These are phyloP conservation scores for Quercus alba DNA, from an alignment of 306 rosid species.

Conservation along the genomic window DNA sequence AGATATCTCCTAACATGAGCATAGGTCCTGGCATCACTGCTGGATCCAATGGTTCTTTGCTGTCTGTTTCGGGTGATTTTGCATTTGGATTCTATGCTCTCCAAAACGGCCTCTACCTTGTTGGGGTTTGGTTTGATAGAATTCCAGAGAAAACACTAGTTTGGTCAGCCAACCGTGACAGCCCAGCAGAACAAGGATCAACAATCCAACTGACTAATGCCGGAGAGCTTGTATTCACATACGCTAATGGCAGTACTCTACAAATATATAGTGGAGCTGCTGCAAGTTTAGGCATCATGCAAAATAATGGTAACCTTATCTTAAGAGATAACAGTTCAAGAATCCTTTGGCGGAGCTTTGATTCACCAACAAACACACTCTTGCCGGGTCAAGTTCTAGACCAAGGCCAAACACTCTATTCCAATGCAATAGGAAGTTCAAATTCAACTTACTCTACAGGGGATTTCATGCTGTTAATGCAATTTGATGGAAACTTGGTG, in stretches of 20 bases:
- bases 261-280: too few species aligned
- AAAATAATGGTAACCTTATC: too few species aligned
- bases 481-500: slow-evolving; percentile 12
- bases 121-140: slow-evolving; percentile 23
- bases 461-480: slow-evolving; percentile 14
- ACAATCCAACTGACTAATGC: slow-evolving; percentile 9
- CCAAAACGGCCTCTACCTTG: slow-evolving; percentile 12
- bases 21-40: slow-evolving; percentile 27
- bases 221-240: background rate
- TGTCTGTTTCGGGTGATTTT: slow-evolving; percentile 21
- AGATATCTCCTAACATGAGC: slow-evolving; percentile 11
- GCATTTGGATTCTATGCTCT: slow-evolving; percentile 31
- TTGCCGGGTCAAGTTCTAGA: slow-evolving; percentile 15
- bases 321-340: background rate
- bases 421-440: slow-evolving; percentile 21
- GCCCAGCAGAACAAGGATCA: slow-evolving; percentile 17
- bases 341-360: slow-evolving; percentile 20
- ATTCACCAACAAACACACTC: slow-evolving; percentile 16
- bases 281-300: too few species aligned
- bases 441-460: slow-evolving; percentile 21
- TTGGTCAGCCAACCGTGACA: slow-evolving; percentile 4
- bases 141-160: too few species aligned
- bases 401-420: background rate
- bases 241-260: too few species aligned
- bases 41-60: slow-evolving; percentile 30